Evolutionary conservation across 495 filamentous ascomycete genomes (phyloP).

Genomic region (Schizothecium vesticola): DNA sequence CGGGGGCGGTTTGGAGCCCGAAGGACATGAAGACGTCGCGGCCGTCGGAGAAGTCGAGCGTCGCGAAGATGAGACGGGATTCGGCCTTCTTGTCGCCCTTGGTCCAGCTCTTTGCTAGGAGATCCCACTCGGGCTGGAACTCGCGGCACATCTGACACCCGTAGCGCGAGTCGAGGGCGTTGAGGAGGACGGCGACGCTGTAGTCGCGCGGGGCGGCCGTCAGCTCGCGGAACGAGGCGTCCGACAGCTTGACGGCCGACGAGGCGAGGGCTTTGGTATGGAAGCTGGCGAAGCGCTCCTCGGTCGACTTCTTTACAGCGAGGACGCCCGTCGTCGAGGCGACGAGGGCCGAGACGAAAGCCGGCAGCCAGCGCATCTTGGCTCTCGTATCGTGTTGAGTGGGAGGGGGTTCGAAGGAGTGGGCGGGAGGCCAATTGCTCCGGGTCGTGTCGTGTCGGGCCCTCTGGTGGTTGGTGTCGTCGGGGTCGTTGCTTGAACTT

Average conservation of each 20-base stretch:
- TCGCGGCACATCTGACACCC: slow-evolving; percentile 83
- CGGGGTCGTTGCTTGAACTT: slow-evolving; percentile 13
- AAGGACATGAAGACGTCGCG: slow-evolving; percentile 87
- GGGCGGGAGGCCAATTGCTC: slow-evolving; percentile 20
- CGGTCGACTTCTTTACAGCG: slow-evolving; percentile 52
- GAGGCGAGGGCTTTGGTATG: slow-evolving; percentile 60
- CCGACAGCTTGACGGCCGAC: slow-evolving; percentile 67
- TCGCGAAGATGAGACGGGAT: slow-evolving; percentile 71
- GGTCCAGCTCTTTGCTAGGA: slow-evolving; percentile 82
- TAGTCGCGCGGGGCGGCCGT: slow-evolving; percentile 78
- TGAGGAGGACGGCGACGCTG: slow-evolving; percentile 74
- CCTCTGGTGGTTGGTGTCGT: slow-evolving; percentile 3
- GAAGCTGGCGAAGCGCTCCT: slow-evolving; percentile 60
- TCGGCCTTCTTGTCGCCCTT: slow-evolving; percentile 70
- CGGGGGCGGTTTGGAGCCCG: slow-evolving; percentile 89
- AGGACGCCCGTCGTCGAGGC: slow-evolving; percentile 39
- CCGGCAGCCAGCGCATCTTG: slow-evolving; percentile 53
- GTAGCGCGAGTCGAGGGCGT: slow-evolving; percentile 77
- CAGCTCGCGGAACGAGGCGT: slow-evolving; percentile 66
- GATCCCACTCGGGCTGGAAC: slow-evolving; percentile 91
- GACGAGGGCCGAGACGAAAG: slow-evolving; percentile 51
- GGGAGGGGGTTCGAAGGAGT: background rate
- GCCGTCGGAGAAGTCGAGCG: slow-evolving; percentile 83
- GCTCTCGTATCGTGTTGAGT: slow-evolving; percentile 8
- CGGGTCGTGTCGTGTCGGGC: slow-evolving; percentile 1